Base-by-base conservation (phyloP, 805 yeast species). In the Ogataea dorogensis region DNA sequence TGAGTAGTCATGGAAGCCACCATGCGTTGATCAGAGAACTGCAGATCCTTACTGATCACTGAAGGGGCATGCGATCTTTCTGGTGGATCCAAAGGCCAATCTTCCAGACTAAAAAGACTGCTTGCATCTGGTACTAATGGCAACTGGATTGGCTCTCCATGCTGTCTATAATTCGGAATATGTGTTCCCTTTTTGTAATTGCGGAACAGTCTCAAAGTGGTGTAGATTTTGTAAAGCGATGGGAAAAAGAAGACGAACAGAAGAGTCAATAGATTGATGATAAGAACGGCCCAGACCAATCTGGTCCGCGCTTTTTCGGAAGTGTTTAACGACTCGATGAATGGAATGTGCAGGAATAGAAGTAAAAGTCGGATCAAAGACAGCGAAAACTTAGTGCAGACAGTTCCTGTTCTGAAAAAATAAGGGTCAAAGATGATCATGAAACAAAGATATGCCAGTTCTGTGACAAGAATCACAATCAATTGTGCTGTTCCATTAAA, bases 401-500 rank as follows among this genome's bases (percentile, higher is more conserved):
- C 58, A 53, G 53, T 58, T 38, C 52, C 48, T 12, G 63, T 56
- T 51, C 40, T 63, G 40, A 58, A 44, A 41, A 52, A 61, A 42
- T 46, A 58, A 2, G 70, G 70, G 22, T 58, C 54, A 43, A 42
- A 47, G 16, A 40, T 21, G 4, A 62, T 16, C 22, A 64, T 29
- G 6, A 48, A 23, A 9, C 51, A 20, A 16, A 61, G 42, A 28
- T 57, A 63, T 5, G 56, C 7, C 11, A 62, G 33, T 42, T 73
- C 74, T 3, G 67, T 16, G 1, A 60, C 40, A 7, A 69, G 51
- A 18, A 74, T 50, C 11, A 66, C 28, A 3, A 58, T 42, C 0
- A 75, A 67, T 44, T 75, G 81, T 2, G 63, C 67, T 2, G 57
- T 36, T 1, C 79, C 80, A 38, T 58, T 53, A 8, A 45, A 38